Evolutionary conservation across 2,329 filamentous ascomycete species (phyloP).

Genomic region (Diaporthe citriasiana): DNA sequence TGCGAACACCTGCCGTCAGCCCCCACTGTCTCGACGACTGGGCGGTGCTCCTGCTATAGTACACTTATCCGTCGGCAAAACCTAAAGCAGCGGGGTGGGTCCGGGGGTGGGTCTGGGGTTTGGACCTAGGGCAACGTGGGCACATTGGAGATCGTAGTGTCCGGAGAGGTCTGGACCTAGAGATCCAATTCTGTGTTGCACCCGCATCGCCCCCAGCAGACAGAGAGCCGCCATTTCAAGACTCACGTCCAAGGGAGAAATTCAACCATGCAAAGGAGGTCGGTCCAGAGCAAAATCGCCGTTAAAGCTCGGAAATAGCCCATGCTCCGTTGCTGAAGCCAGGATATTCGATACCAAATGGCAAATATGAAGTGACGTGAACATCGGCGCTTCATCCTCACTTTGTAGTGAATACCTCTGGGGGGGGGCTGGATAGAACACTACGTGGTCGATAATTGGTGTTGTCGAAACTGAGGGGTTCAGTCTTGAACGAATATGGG

Average conservation of each 20-base stretch:
- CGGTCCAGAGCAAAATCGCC: not conserved
- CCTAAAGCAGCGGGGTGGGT: not conserved
- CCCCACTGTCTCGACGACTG: conserved; percentile 32
- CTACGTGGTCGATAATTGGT: not conserved
- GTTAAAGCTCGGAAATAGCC: not conserved
- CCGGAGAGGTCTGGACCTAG: conserved; percentile 25
- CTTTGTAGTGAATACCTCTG: not conserved
- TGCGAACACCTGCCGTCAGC: conserved; percentile 27
- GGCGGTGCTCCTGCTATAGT: not conserved
- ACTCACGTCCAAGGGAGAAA: not conserved
- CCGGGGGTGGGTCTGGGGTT: conserved; percentile 16
- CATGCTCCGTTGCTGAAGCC: no score
- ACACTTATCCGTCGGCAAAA: conserved; percentile 26
- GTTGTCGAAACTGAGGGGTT: conserved; percentile 12
- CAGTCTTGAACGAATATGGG: conserved; percentile 2
- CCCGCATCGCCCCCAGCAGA: not conserved
- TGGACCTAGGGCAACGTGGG: conserved; percentile 8
- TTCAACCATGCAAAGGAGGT: not conserved
- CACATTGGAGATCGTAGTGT: not conserved
- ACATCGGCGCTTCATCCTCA: not conserved
- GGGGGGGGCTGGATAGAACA: not conserved
- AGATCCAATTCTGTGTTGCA: not conserved
- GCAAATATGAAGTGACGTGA: not conserved
- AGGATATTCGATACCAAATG: not conserved
- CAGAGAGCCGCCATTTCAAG: not conserved